phyloP scores from a whole-genome alignment of 78 protist species.

The Cavenderia fasciculata region DNA sequence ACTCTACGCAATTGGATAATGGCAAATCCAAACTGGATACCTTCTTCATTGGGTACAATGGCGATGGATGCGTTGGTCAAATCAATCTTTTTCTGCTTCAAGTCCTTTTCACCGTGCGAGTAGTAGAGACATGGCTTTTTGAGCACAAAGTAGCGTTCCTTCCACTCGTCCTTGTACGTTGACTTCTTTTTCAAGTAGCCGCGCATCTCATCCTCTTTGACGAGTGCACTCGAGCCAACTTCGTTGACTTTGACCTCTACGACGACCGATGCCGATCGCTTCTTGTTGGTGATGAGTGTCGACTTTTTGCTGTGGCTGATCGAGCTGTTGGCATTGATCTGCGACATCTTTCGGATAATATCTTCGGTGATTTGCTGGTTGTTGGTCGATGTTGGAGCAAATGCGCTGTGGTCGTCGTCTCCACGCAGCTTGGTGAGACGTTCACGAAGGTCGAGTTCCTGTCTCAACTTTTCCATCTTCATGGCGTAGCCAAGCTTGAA shows the following conservation, averaged over 20 bases:
- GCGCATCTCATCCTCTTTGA: conserved; percentile 67
- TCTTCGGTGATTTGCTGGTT: conserved; percentile 26
- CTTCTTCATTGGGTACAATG: conserved; percentile 52
- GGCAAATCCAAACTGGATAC: conserved; percentile 72
- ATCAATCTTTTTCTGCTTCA: conserved; percentile 63
- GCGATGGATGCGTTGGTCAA: conserved; percentile 69
- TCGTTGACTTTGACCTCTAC: conserved; percentile 69
- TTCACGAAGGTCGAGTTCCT: conserved; percentile 66
- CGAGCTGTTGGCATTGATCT: conserved; percentile 41
- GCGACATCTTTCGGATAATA: conserved; percentile 44
- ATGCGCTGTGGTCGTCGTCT: neutral
- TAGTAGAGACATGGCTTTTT: conserved; percentile 75
- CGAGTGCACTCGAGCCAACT: conserved; percentile 35
- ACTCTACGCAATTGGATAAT: conserved; percentile 50
- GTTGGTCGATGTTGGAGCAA: no score
- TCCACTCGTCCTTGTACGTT: conserved; percentile 67
- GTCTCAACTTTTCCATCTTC: conserved; percentile 63
- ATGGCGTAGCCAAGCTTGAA: conserved; percentile 56
- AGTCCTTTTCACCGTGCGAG: conserved; percentile 37
- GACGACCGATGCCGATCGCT: conserved; percentile 27
- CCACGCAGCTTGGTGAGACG: conserved; percentile 5
- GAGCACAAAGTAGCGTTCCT: conserved; percentile 61
- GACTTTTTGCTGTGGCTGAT: neutral
- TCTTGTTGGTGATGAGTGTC: neutral
- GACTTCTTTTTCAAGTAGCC: conserved; percentile 77